Conservation (phyloP, 495 filamentous ascomycete genomes). For the Talaromyces borbonicus region DNA sequence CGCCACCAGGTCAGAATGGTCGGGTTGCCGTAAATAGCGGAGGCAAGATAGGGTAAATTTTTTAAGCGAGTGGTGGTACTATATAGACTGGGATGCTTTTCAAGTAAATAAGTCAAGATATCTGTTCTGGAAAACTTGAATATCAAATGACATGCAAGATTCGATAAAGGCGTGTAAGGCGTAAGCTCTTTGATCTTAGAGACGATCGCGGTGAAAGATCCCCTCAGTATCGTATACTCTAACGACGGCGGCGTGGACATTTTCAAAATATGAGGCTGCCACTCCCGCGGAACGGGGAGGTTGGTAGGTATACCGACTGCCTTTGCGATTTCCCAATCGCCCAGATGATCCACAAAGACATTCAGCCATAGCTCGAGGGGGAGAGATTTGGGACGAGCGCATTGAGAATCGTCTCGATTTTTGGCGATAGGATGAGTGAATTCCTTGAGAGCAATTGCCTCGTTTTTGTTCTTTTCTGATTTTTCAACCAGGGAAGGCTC, state of each 20-base stretch:
- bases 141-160: slow-evolving; percentile 74
- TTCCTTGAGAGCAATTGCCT: slow-evolving; percentile 1
- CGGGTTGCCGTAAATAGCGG: slow-evolving; percentile 73
- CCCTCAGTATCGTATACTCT: slow-evolving; percentile 72
- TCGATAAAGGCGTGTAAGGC: slow-evolving; percentile 63
- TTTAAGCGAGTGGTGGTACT: slow-evolving; percentile 72
- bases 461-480: not conserved
- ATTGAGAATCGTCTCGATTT: slow-evolving; percentile 11
- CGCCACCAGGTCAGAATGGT: slow-evolving; percentile 87
- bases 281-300: slow-evolving; percentile 61
- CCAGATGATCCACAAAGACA: slow-evolving; percentile 65
- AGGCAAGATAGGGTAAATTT: slow-evolving; percentile 74
- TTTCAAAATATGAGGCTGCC: slow-evolving; percentile 46
- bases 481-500: not conserved
- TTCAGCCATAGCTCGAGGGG: slow-evolving; percentile 84
- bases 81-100: slow-evolving; percentile 67
- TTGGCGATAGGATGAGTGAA: slow-evolving; percentile 3
- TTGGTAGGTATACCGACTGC: slow-evolving; percentile 71
- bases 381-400: slow-evolving; percentile 28
- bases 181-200: slow-evolving; percentile 56
- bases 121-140: slow-evolving; percentile 78
- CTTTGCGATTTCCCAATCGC: slow-evolving; percentile 82
- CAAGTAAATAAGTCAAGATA: slow-evolving; percentile 72
- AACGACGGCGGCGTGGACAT: slow-evolving; percentile 48
- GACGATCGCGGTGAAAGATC: slow-evolving; percentile 56